phyloP scores from a whole-genome alignment of 495 filamentous ascomycete genomes.

The Penicillium manginii region DNA sequence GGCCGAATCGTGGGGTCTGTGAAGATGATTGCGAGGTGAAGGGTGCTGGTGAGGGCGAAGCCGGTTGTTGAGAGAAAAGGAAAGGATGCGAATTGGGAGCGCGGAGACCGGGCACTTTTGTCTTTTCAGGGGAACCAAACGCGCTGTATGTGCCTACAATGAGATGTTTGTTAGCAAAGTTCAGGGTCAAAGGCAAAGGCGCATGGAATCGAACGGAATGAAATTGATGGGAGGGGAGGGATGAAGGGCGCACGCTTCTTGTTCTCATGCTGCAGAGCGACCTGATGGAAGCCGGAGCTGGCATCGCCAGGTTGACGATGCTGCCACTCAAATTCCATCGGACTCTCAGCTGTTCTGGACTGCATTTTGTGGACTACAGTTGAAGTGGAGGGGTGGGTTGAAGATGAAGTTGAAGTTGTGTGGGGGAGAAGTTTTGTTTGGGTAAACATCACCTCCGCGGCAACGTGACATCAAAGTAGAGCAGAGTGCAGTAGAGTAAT shows the following conservation, averaged over 20 bases:
- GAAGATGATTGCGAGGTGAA: slow-evolving; percentile 4
- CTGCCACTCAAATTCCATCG: slow-evolving; percentile 73
- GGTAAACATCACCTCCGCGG: slow-evolving; percentile 35
- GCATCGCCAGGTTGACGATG: slow-evolving; percentile 57
- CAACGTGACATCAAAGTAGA: no score
- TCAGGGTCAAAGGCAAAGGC: background rate
- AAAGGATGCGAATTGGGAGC: slow-evolving; percentile 53
- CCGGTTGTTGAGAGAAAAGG: slow-evolving; percentile 42
- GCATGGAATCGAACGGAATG: background rate
- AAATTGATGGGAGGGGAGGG: background rate
- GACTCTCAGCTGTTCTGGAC: slow-evolving; percentile 57
- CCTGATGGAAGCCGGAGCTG: slow-evolving; percentile 62
- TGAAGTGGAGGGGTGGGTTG: slow-evolving; percentile 18
- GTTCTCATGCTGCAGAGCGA: slow-evolving; percentile 48
- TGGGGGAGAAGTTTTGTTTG: slow-evolving; percentile 31
- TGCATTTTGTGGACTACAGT: slow-evolving; percentile 42
- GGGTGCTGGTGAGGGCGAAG: slow-evolving; percentile 27
- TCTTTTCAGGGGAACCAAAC: slow-evolving; percentile 58
- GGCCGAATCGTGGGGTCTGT: slow-evolving; percentile 56
- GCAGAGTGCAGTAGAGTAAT: no score
- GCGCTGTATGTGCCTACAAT: slow-evolving; percentile 51
- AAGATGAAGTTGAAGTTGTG: slow-evolving; percentile 1
- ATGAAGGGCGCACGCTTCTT: slow-evolving; percentile 53
- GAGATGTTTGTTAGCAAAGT: background rate
- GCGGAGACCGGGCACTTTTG: slow-evolving; percentile 47